A percentile compares a stretch with the other conserved stretches of the same genome.
These are phyloP conservation scores for Erysiphe pulchra DNA, from an alignment of 2,329 filamentous ascomycete genomes.

Conservation along the genomic window DNA sequence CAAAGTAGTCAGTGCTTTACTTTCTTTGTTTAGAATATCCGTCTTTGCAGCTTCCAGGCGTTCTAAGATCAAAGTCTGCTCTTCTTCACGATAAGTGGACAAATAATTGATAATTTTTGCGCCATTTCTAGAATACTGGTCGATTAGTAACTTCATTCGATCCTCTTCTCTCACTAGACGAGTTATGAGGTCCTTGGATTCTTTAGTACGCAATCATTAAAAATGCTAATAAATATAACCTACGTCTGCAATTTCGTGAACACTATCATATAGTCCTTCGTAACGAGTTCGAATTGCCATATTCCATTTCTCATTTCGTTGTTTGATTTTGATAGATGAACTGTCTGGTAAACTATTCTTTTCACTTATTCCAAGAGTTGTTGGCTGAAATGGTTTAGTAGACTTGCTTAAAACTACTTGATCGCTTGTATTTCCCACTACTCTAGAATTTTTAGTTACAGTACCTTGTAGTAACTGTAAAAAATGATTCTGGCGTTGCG, in stretches of 20 bases:
- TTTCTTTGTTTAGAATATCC: constrained; percentile 5
- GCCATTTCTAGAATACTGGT: constrained; percentile 11
- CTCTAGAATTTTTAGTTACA: too few relatives aligned
- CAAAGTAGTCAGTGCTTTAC: constrained; percentile 4
- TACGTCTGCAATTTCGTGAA: constrained; percentile 12
- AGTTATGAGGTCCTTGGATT: constrained; percentile 10
- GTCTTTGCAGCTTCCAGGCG: constrained; percentile 4
- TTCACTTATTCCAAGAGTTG: neutral
- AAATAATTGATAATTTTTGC: constrained; percentile 7
- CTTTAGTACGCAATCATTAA: constrained; percentile 4
- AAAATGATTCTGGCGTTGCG: neutral
- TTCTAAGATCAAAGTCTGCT: constrained; percentile 4
- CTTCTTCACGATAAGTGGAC: constrained; percentile 3
- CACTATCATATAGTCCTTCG: constrained; percentile 5
- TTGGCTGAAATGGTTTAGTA: neutral
- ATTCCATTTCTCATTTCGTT: constrained; percentile 7
- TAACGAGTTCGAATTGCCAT: constrained; percentile 11
- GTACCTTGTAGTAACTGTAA: neutral
- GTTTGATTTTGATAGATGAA: neutral
- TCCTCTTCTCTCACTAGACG: constrained; percentile 10
- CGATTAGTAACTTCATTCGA: constrained; percentile 8
- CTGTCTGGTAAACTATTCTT: neutral
- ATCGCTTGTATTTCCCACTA: too few relatives aligned
- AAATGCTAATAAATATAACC: constrained; percentile 1
- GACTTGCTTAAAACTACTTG: too few relatives aligned